Percentiles rank a stretch among this genome's conserved stretches.
phyloP scores from a whole-genome alignment of 2,329 filamentous ascomycete species.

The Aspergillus felis region DNA sequence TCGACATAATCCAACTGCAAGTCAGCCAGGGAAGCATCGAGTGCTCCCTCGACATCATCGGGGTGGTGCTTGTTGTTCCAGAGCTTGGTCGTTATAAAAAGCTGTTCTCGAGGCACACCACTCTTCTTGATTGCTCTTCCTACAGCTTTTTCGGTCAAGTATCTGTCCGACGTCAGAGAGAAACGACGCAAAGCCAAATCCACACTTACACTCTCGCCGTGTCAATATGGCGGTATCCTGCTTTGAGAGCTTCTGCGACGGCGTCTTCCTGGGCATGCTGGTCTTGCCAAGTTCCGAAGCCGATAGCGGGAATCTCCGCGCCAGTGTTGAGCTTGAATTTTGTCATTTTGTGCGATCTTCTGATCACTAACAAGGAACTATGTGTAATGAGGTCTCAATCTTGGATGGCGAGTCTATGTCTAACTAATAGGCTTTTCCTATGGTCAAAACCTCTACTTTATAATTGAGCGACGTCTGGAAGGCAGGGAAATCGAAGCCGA shows the following conservation, averaged over 20 bases:
- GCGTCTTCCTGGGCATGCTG: conserved; percentile 47
- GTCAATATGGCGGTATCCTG: conserved; percentile 55
- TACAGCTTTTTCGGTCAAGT: conserved; percentile 63
- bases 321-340: conserved; percentile 47
- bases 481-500: background rate
- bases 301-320: conserved; percentile 45
- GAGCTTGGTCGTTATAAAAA: conserved; percentile 66
- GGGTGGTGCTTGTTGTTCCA: conserved; percentile 63
- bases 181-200: background rate
- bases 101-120: conserved; percentile 59
- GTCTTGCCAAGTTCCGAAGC: conserved; percentile 55
- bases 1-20: conserved; percentile 65
- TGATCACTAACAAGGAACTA: background rate
- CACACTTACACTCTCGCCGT: conserved; percentile 42
- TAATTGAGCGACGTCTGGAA: background rate
- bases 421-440: background rate
- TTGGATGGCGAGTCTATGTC: background rate
- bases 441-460: background rate
- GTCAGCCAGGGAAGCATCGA: conserved; percentile 58
- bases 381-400: background rate
- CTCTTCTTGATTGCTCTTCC: conserved; percentile 62
- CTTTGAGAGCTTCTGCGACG: conserved; percentile 46
- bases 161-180: conserved; percentile 34
- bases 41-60: conserved; percentile 59
- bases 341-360: conserved; percentile 18